These are phyloP conservation scores for Mycena filopes DNA, from an alignment of 768 basidiomycete genomes.

Conservation along the genomic window DNA sequence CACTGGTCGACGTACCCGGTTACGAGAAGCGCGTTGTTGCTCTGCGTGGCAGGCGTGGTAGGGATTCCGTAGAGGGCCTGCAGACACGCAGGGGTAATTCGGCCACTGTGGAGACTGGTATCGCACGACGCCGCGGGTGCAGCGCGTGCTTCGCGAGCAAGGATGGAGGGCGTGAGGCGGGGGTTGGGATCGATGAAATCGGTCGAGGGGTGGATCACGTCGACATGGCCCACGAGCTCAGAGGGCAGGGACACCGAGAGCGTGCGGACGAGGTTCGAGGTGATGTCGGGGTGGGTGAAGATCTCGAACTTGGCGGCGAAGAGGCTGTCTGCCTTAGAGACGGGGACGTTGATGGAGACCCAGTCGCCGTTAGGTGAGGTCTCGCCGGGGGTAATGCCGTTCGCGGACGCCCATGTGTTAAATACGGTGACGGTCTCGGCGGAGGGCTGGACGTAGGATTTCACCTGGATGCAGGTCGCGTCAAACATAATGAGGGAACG, in stretches of 20 bases:
- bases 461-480: conserved; percentile 21
- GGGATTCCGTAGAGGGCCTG: conserved; percentile 22
- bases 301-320: conserved; percentile 25
- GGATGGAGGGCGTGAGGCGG: conserved; percentile 5
- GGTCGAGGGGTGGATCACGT: conserved; percentile 19
- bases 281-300: conserved; percentile 18
- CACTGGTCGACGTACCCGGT: conserved; percentile 11
- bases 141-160: neutral
- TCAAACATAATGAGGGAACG: neutral
- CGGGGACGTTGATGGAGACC: conserved; percentile 21
- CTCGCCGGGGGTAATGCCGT: conserved; percentile 10
- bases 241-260: conserved; percentile 23
- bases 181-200: conserved; percentile 16
- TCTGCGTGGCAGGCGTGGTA: conserved; percentile 21
- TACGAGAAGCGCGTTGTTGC: conserved; percentile 20
- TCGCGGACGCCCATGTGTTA: conserved; percentile 19
- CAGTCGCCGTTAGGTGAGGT: conserved; percentile 24
- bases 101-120: conserved; percentile 6
- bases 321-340: conserved; percentile 21
- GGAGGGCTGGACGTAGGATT: conserved; percentile 21
- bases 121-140: conserved; percentile 13
- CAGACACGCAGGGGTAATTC: conserved; percentile 24
- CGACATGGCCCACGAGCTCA: conserved; percentile 24
- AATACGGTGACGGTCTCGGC: conserved; percentile 19
- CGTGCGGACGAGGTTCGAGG: conserved; percentile 13